Base-by-base conservation (phyloP, 2,329 filamentous ascomycete species). In the Coniella vitis region DNA sequence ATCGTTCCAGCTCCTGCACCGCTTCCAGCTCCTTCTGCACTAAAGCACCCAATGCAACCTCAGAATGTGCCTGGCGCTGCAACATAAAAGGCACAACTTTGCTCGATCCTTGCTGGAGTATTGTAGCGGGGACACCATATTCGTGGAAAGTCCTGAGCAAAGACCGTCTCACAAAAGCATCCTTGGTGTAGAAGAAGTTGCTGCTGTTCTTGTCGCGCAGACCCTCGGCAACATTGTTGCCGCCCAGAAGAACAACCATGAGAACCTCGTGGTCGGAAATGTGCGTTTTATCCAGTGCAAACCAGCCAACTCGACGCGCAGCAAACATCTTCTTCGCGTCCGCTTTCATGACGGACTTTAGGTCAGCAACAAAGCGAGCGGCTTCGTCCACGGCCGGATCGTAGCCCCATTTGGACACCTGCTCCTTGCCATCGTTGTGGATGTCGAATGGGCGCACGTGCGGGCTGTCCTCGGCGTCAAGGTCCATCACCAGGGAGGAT, bases 391-490 rank as follows among this genome's bases (percentile, higher is more conserved):
- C 32, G 3, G 40, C 46, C 4, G 55, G 51, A 14, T 56, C 42
- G 16, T 41, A n/a, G 2, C 42, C 35, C 65, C 66, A 72, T 48
- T 54, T 60, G 16, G 52, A 55, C 35, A 34, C 38, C 52, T 65
- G 61, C 3, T 45, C 54, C n/a, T 54, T 58, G 46, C 70, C 69
- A 38, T 72, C 63, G 4, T 56, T 54, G 3, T 65, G 55, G 3
- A 64, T 55, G 39, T 68, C 61, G 47, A 63, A 70, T 2, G 61
- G 57, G 22, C 74, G 71, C 35, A 78, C 73, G 40, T 65, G 59
- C 1, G 57, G 62, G 54, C 58, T 70, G 17, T 70, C 65, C 52
- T 72, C 67, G 38, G 72, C 71, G 54, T 79, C 76, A 35, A 81
- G 71, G 50, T 80, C 74, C 35, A 80, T 65, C 3, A 78, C 58